A percentile compares a stretch with the other conserved stretches of the same genome.
phyloP scores from a whole-genome alignment of 768 basidiomycete species.

The Suillus variegatus region DNA sequence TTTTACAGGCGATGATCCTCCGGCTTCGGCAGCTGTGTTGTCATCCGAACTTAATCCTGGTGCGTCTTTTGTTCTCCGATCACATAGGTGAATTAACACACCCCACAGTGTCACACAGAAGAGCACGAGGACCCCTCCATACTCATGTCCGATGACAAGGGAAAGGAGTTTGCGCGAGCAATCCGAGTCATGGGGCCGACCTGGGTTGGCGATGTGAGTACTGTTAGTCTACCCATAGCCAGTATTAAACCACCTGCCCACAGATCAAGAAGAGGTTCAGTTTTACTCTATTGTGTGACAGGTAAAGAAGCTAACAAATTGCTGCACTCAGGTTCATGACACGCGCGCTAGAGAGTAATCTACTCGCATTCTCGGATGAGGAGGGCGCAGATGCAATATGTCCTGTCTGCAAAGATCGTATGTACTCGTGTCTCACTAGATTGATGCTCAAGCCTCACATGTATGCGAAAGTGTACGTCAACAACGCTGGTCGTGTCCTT shows the following conservation, averaged over 20 bases:
- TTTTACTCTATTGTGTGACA: not conserved
- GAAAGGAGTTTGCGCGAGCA: slow-evolving; percentile 61
- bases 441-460: not conserved
- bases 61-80: slow-evolving; percentile 30
- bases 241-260: slow-evolving; percentile 11
- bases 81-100: not conserved
- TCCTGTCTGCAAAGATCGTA: slow-evolving; percentile 68
- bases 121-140: slow-evolving; percentile 53
- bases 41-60: slow-evolving; percentile 71
- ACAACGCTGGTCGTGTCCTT: slow-evolving; percentile 59
- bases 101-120: slow-evolving; percentile 40
- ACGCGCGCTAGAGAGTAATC: slow-evolving; percentile 46
- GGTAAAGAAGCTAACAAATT: not conserved
- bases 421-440: slow-evolving; percentile 16
- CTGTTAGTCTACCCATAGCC: not conserved
- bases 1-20: slow-evolving; percentile 63
- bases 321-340: slow-evolving; percentile 41
- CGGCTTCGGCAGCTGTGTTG: slow-evolving; percentile 74
- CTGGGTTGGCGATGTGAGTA: slow-evolving; percentile 30
- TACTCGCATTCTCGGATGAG: slow-evolving; percentile 49
- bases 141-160: slow-evolving; percentile 46
- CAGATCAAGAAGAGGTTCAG: slow-evolving; percentile 39
- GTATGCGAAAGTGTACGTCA: slow-evolving; percentile 42
- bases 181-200: slow-evolving; percentile 44
- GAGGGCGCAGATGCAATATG: slow-evolving; percentile 51